Evolutionary conservation across 352 stramenopile species (phyloP).

Genomic region (Globisporangium recalcitrans): DNA sequence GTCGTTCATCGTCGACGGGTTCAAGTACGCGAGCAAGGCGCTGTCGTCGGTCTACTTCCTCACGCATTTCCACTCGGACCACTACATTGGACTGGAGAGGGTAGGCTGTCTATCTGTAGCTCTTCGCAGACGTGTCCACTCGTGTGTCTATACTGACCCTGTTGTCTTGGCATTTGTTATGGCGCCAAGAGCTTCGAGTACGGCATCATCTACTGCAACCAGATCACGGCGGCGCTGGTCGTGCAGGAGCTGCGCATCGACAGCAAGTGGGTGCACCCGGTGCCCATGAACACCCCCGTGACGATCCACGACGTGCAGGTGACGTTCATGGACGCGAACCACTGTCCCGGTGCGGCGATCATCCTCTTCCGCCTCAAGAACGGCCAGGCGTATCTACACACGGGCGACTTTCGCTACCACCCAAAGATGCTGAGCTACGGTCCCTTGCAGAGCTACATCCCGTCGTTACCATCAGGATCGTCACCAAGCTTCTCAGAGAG

Average conservation of each 20-base stretch:
- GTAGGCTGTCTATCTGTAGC: conserved; percentile 16
- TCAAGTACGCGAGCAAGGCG: conserved; percentile 68
- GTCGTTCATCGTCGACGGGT: conserved; percentile 86
- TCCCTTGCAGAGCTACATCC: conserved; percentile 43
- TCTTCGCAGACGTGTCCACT: background rate
- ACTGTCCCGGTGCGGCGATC: conserved; percentile 94
- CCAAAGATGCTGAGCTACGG: conserved; percentile 64
- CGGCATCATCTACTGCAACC: conserved; percentile 95
- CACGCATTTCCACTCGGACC: conserved; percentile 97
- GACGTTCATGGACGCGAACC: conserved; percentile 95
- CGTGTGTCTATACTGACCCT: conserved; percentile 2
- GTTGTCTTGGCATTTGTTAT: background rate
- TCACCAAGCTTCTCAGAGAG: background rate
- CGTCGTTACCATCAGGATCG: conserved; percentile 6
- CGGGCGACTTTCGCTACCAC: conserved; percentile 83
- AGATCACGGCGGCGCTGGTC: conserved; percentile 89
- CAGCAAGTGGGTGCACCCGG: conserved; percentile 86
- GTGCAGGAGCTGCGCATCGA: conserved; percentile 90
- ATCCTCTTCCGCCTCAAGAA: conserved; percentile 90
- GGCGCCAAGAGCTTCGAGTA: conserved; percentile 68
- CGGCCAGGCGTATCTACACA: conserved; percentile 89
- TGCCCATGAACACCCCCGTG: conserved; percentile 88
- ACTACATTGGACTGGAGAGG: conserved; percentile 91
- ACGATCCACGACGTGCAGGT: conserved; percentile 87
- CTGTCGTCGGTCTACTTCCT: conserved; percentile 92